Evolutionary conservation across 1,139 yeast species (phyloP).

Genomic region (Groenewaldozyma sp.): DNA sequence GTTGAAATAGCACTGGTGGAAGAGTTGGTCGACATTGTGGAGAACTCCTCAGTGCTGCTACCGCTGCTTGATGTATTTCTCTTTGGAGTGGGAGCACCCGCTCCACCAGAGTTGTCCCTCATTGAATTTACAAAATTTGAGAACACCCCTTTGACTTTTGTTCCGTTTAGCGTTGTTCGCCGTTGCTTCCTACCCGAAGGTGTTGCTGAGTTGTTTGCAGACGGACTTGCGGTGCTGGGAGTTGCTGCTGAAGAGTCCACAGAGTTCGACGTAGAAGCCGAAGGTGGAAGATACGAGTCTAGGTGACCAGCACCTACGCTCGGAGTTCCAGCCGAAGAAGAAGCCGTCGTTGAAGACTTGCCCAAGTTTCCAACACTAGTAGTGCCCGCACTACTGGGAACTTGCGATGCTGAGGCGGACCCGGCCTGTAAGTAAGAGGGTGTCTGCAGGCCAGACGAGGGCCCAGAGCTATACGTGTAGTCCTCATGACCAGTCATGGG

Average conservation of each 20-base stretch:
- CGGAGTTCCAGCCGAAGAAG: not conserved
- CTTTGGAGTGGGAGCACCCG: too few relatives aligned
- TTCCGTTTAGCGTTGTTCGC: constrained; percentile 21
- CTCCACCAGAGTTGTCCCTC: constrained; percentile 24
- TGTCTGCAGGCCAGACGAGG: not conserved
- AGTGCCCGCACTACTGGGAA: not conserved
- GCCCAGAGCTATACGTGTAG: not conserved
- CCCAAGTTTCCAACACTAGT: too few relatives aligned
- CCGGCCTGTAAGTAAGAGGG: not conserved
- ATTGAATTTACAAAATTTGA: constrained; percentile 41
- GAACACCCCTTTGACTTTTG: constrained; percentile 39
- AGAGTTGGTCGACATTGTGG: not conserved
- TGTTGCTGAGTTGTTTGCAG: too few relatives aligned
- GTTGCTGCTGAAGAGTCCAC: not conserved
- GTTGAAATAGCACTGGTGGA: constrained; percentile 17
- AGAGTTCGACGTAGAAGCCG: not conserved
- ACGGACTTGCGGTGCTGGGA: too few relatives aligned
- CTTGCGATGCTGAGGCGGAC: not conserved
- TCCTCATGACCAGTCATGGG: not conserved
- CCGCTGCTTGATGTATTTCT: constrained; percentile 6
- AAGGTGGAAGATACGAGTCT: too few relatives aligned
- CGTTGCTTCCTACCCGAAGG: constrained; percentile 14
- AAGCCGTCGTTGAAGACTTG: not conserved
- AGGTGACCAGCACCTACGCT: not conserved
- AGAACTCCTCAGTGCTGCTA: constrained; percentile 12